These are phyloP conservation scores for Dianthus caryophyllus DNA, from an alignment of 148 eudicot genomes.

Conservation along the genomic window DNA sequence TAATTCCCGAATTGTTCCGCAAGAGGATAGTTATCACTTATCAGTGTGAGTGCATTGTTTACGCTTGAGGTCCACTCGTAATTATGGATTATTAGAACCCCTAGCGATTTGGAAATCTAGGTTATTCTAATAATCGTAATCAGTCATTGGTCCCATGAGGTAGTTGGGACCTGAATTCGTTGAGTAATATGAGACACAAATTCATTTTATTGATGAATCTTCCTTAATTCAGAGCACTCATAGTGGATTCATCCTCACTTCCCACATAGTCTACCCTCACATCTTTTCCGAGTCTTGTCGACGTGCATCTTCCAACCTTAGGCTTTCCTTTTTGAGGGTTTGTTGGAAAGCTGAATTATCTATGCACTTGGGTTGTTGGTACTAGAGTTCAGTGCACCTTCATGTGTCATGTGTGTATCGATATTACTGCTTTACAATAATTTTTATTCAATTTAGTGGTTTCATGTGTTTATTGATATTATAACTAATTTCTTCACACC, in stretches of 20 bases:
- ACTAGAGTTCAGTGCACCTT: conserved; percentile 9
- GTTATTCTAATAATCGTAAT: conserved; percentile 9
- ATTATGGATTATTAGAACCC: conserved; percentile 6
- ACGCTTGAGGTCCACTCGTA: conserved; percentile 20
- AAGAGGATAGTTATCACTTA: conserved; percentile 13
- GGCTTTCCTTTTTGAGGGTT: conserved; percentile 12
- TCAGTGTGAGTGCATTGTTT: conserved; percentile 22
- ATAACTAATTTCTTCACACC: conserved; percentile 26
- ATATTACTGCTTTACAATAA: conserved; percentile 6
- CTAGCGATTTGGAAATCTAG: background rate
- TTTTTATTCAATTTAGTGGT: conserved; percentile 16
- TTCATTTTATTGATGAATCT: conserved; percentile 10
- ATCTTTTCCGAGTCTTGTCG: conserved; percentile 15
- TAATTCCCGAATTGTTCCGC: conserved; percentile 11
- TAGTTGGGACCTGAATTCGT: conserved; percentile 8
- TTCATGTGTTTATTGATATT: conserved; percentile 19
- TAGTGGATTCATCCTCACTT: conserved; percentile 38
- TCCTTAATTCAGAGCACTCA: background rate
- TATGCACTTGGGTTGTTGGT: conserved; percentile 15
- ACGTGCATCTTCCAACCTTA: background rate
- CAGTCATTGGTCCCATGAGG: conserved; percentile 4
- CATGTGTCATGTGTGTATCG: conserved; percentile 1
- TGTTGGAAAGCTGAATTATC: conserved; percentile 20
- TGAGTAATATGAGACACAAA: conserved; percentile 21
- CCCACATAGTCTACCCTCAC: conserved; percentile 20